Conservation (phyloP, 305 asterid species). For the Rubia tinctorum region DNA sequence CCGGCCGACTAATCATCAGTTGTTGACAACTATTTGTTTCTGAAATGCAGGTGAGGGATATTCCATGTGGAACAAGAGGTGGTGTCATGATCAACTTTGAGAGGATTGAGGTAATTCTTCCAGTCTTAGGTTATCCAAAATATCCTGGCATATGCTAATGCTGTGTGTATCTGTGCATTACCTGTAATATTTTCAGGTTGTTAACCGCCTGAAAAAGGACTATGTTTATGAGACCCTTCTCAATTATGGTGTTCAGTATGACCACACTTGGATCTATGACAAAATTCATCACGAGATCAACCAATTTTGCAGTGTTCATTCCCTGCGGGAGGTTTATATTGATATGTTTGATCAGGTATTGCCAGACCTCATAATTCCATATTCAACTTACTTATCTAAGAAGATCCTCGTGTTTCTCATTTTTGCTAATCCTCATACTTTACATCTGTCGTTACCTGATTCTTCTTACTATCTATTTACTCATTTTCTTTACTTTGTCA, state of each 20-base stretch:
- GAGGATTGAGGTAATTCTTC: slow-evolving; percentile 73
- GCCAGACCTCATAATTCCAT: background rate
- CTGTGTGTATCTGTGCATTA: background rate
- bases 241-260: slow-evolving; percentile 89
- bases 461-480: background rate
- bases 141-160: background rate
- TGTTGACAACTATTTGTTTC: slow-evolving; percentile 7
- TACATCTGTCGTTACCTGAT: background rate
- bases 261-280: slow-evolving; percentile 98
- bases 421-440: background rate
- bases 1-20: background rate
- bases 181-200: slow-evolving; percentile 61
- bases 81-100: slow-evolving; percentile 97
- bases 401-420: background rate
- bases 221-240: slow-evolving; percentile 75
- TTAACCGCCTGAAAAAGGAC: slow-evolving; percentile 88
- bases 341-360: slow-evolving; percentile 99
- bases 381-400: background rate
- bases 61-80: slow-evolving; percentile 99
- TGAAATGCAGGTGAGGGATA: slow-evolving; percentile 82
- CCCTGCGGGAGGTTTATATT: slow-evolving; percentile 97
- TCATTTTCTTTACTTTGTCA: background rate
- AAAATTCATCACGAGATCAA: slow-evolving; percentile 99
- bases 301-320: slow-evolving; percentile 94
- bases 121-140: background rate